Conservation (phyloP, 164 flowering plant species). For the Pachysandra terminalis region DNA sequence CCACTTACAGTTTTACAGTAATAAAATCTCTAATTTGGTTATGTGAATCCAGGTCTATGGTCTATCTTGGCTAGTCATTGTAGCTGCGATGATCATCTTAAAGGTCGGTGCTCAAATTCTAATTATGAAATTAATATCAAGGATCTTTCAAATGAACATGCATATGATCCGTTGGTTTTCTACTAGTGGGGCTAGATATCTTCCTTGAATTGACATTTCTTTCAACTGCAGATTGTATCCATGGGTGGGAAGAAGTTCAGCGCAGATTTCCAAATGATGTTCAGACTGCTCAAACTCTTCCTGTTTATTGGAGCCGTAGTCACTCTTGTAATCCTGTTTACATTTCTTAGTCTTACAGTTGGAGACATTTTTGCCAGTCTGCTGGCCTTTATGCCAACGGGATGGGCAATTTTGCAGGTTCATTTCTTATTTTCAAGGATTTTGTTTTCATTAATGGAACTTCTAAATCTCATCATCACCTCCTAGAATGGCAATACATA, state of each 20-base stretch:
- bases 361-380: slow-evolving; percentile 88
- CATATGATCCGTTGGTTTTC: background rate
- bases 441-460: background rate
- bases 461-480: no score
- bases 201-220: background rate
- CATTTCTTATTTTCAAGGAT: background rate
- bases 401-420: slow-evolving; percentile 96
- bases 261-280: slow-evolving; percentile 96
- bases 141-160: background rate
- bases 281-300: slow-evolving; percentile 80
- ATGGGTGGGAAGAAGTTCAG: slow-evolving; percentile 94
- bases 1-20: background rate
- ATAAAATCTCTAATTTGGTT: background rate
- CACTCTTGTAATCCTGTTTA: slow-evolving; percentile 49
- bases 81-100: slow-evolving; percentile 69
- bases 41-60: slow-evolving; percentile 68
- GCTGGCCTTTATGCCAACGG: slow-evolving; percentile 90
- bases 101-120: slow-evolving; percentile 52
- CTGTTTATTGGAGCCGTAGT: slow-evolving; percentile 63
- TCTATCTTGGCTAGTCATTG: slow-evolving; percentile 93
- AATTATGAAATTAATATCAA: background rate
- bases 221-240: slow-evolving; percentile 71
- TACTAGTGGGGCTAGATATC: background rate
- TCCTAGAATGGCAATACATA: no score
- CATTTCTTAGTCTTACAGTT: slow-evolving; percentile 61